Evolutionary conservation across 345 rosid species (phyloP), one percentile per base, ranked within the genome.

Genomic region (Populus nigra): DNA sequence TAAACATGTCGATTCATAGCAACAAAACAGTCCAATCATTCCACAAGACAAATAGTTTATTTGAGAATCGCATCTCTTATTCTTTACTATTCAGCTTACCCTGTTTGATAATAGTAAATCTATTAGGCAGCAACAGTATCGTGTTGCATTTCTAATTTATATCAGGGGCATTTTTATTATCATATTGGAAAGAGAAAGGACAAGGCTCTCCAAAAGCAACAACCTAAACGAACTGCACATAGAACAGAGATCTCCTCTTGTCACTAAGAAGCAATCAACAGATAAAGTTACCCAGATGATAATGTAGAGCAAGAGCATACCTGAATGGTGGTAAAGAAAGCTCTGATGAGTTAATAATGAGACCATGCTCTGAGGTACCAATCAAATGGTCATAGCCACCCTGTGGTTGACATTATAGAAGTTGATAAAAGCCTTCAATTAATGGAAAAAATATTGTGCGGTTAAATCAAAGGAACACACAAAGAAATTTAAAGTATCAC

Each of bases 351-450:
- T 83, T 88, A 72, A 91, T 75, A 61, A 83, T 77, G n/a, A 77
- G 75, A 62, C 99, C 99, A 74, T 96, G 98, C 91, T 96, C 98
- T n/a, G 99, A 96, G 45, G 98, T 94, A 76, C 99, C 97, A 38
- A 96, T 89, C 78, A 87, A 78, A 84, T 90, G 84, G 86, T 93
- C 97, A 79, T 93, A 96, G 39, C 99, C 98, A 89, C 89, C 97
- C 99, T 92, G 86, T 50, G 71, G 75, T 81, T 27, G 31, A 84
- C 65, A 83, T 49, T 5, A 73, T 6, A 71, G 59, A 79, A 83
- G 55, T 69, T 70, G 31, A 79, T 33, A 45, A 75, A 61, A 73
- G 72, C 65, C 72, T 61, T 69, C 62, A 47, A n/a, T 22, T 27
- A 79, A 70, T 35, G 31, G 9, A 41, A 36, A 50, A 43, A 66